A percentile compares a stretch with the other conserved stretches of the same genome.
Conservation (phyloP, 2,329 filamentous ascomycete species). For the Coniochaeta sp. region DNA sequence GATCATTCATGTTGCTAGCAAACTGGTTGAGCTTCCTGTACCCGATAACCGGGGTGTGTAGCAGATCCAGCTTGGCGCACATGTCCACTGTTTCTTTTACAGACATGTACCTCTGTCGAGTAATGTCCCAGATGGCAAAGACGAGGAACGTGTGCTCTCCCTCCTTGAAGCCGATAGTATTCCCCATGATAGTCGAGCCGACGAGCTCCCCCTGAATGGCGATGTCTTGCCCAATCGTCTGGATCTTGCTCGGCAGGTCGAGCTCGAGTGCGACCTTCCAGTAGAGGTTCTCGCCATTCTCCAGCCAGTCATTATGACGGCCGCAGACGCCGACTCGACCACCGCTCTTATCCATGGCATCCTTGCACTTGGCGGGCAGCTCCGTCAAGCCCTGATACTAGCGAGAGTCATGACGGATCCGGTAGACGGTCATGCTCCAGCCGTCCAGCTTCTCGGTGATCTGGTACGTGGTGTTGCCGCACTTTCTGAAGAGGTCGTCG, state of each 20-base stretch:
- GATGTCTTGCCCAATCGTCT: constrained; percentile 12
- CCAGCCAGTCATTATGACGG: constrained; percentile 10
- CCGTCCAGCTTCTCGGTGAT: constrained; percentile 26
- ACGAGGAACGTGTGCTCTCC: constrained; percentile 17
- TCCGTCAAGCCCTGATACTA: constrained; percentile 12
- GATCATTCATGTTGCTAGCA: constrained; percentile 10
- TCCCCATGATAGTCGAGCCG: constrained; percentile 16
- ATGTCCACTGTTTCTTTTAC: constrained; percentile 4
- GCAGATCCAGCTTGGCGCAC: constrained; percentile 9
- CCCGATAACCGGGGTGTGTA: constrained; percentile 15
- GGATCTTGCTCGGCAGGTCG: constrained; percentile 15
- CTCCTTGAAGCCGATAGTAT: constrained; percentile 17
- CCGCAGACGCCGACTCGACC: constrained; percentile 16
- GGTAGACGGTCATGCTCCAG: constrained; percentile 21
- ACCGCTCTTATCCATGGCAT: neutral
- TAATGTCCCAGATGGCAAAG: constrained; percentile 19
- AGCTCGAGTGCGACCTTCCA: constrained; percentile 16
- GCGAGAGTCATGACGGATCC: constrained; percentile 11
- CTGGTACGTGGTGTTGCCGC: constrained; percentile 13
- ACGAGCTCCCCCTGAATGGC: constrained; percentile 22
- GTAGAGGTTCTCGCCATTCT: constrained; percentile 9
- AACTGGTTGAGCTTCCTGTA: constrained; percentile 6
- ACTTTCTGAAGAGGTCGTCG: constrained; percentile 8
- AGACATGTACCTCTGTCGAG: constrained; percentile 10
- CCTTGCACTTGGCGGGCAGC: constrained; percentile 2